Evolutionary conservation across 768 basidiomycete genomes (phyloP), one percentile per base, ranked within the genome.

Genomic region (Leccinum imitatum): DNA sequence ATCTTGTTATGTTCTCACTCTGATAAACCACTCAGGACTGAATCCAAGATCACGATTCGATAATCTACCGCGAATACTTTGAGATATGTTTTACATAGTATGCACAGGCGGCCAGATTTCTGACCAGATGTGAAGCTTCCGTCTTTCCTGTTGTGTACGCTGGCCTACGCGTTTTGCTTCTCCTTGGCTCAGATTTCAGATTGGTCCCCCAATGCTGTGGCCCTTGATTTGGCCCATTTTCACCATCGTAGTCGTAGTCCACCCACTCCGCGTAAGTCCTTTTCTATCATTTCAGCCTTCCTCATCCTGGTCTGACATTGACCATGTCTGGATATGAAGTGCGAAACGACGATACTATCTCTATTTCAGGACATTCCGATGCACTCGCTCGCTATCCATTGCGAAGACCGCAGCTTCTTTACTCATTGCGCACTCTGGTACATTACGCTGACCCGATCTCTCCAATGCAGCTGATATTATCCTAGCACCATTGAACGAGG

Each of bases 131-230:
- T 4, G n/a, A 51, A 94, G 91, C 82, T 91, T 10, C 94, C 96
- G 1, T 80, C 87, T 19, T 77, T 94, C 53, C 74, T 96, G 19
- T 79, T 94, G 35, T 78, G 84, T 23, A 80, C 86, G 1, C 81
- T 98, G 6, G 85, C 82, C 54, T 90, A 89, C 61, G 85, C 89
- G 31, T 94, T 94, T 71, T 95, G 87, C 86, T 78, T 97, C 47
- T 91, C 95, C 0, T 91, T 95, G 69, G 69, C 81, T 47, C 80
- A 79, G 37, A 76, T 92, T 21, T 23, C 23, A 23, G 23, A 23
- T 23, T 23, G 90, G 88, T 14, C 76, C 80, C 2, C 91, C 95
- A 0, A 86, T 85, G 4, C 73, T 23, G 23, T 23, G 23, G 23
- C 23, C 23, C 23, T 23, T 23, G 23, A 23, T 23, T 23, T 23